phyloP scores from a whole-genome alignment of 108 stramenopile species.

The Fragilaria radians region DNA sequence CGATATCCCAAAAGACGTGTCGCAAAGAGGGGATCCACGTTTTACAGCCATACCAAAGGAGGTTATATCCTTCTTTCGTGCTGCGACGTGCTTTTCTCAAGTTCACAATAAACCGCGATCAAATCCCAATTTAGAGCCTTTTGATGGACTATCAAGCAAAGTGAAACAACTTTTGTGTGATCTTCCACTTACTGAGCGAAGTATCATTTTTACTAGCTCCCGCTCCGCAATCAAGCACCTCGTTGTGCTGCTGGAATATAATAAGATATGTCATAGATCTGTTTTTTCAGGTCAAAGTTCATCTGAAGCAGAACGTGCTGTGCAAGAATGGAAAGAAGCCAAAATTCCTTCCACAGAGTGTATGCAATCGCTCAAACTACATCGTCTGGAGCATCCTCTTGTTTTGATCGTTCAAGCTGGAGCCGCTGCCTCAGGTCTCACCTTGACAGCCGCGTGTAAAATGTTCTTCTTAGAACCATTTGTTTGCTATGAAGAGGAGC shows the following conservation, averaged over 20 bases:
- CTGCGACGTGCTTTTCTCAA: conserved; percentile 7
- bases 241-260: conserved; percentile 8
- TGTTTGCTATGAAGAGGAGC: conserved; percentile 47
- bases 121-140: not conserved
- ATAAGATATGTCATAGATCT: conserved; percentile 11
- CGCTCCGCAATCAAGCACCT: conserved; percentile 27
- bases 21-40: conserved; percentile 3
- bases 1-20: conserved; percentile 23
- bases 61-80: conserved; percentile 31
- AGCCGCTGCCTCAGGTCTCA: conserved; percentile 58
- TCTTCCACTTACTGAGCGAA: conserved; percentile 26
- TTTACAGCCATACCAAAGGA: conserved; percentile 32
- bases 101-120: not conserved
- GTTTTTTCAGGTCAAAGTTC: conserved; percentile 33
- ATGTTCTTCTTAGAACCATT: conserved; percentile 71
- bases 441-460: conserved; percentile 49
- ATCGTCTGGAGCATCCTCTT: not conserved
- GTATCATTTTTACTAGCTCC: conserved; percentile 38
- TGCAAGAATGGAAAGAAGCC: conserved; percentile 23
- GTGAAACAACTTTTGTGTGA: conserved; percentile 24
- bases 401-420: conserved; percentile 50
- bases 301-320: conserved; percentile 13
- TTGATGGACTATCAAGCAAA: conserved; percentile 30
- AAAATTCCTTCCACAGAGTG: not conserved
- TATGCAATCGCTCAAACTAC: too few species aligned